Evolutionary conservation across 2,329 filamentous ascomycete species (phyloP), one percentile per base, ranked within the genome.

Genomic region (Colletotrichum sansevieriae): DNA sequence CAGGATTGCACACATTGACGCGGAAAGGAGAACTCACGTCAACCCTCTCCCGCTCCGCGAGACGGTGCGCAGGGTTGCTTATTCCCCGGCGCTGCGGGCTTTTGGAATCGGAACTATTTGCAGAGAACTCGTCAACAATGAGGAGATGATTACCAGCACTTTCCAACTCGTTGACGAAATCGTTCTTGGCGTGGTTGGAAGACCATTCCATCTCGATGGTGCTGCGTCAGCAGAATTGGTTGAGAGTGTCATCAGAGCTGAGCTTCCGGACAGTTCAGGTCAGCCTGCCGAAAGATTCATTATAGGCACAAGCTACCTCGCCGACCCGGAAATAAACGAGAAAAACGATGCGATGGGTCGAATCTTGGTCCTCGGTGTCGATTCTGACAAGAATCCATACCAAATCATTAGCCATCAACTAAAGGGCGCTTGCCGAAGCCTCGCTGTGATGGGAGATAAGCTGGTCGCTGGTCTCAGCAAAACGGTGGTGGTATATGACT

Each of bases 81-180:
- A 98, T 78, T 96, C 94, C 1, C 85, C 91, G 0, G 86, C 84
- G 1, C 87, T 96, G 61, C 92, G 92, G 75, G 91, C 91, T 0
- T 98, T 98, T 77, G 95, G 92, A 1, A 85, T 98, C 3, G 95
- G 95, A 2, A 96, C 93, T 33, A 92, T 98, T 68, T 90, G 90
- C 71, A 89, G 94, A 15, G 89, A 91, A 60, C 80, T 98, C 1
- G 80, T 86, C 11, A 82, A 88, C 9, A 92, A 92, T 13, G 89
- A 90, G 71, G 96, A 99, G 78, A 80, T 90, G 3, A 86, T 97
- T 12, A 87, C 88, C 10, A 95, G 92, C 74, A 90, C 90, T n/a
- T 92, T 99, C 75, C 91, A 91, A 74, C 87, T 99, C 1, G 94
- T 97, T 1, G 95, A 99, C 74, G 96, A 98, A 75, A 89, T 98